These are phyloP conservation scores for Salix koriyanagi DNA, from an alignment of 345 rosid genomes.

Conservation along the genomic window DNA sequence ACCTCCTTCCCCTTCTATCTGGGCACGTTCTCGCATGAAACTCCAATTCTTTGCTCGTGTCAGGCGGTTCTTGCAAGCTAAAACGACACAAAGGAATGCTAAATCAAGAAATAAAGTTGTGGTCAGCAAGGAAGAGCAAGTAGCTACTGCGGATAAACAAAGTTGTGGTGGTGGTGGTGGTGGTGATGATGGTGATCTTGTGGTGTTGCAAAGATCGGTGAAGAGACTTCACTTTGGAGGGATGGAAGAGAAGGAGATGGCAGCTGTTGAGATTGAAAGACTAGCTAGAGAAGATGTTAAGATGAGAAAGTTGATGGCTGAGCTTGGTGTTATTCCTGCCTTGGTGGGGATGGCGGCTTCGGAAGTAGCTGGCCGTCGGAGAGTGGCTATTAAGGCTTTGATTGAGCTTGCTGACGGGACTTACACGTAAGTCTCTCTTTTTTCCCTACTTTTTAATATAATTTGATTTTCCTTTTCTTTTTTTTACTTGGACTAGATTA, in stretches of 20 bases:
- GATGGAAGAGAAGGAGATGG: constrained; percentile 65
- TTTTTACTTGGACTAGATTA: not conserved
- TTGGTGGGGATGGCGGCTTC: constrained; percentile 66
- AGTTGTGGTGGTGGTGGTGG: not conserved
- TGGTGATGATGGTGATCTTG: constrained; percentile 25
- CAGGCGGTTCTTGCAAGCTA: constrained; percentile 55
- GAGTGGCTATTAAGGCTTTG: constrained; percentile 65
- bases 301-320: constrained; percentile 63
- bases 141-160: not conserved
- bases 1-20: constrained; percentile 34
- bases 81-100: constrained; percentile 36
- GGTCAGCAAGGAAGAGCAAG: not conserved
- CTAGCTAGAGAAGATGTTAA: constrained; percentile 57
- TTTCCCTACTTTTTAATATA: not conserved
- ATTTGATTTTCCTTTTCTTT: not conserved
- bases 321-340: constrained; percentile 76
- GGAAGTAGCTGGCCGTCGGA: constrained; percentile 38
- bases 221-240: constrained; percentile 83
- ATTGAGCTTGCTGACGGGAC: constrained; percentile 75
- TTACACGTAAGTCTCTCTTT: constrained; percentile 54
- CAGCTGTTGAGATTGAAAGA: constrained; percentile 57
- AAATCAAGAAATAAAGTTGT: not conserved
- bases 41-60: constrained; percentile 54
- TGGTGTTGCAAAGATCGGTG: constrained; percentile 65
- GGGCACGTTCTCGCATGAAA: constrained; percentile 41